Percentiles rank a stretch among this genome's conserved stretches.
phyloP scores from a whole-genome alignment of 2,329 filamentous ascomycete genomes.

The Curvularia spicifera region DNA sequence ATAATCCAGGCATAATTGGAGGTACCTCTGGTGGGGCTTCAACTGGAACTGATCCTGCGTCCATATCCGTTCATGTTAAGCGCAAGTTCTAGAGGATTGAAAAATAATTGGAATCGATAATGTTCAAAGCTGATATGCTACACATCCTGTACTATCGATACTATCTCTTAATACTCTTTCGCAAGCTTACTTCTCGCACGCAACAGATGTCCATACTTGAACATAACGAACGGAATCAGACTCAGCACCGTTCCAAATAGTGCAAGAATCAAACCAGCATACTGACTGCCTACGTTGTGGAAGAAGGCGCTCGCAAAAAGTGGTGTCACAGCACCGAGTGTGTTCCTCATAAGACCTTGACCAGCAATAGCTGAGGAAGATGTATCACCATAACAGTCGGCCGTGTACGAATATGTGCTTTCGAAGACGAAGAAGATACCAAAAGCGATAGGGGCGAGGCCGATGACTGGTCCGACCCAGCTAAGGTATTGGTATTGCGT shows the following conservation, averaged over 20 bases:
- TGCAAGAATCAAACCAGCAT: conserved; percentile 58
- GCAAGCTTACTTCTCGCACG: conserved; percentile 52
- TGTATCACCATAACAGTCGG: conserved; percentile 60
- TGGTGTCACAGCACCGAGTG: conserved; percentile 60
- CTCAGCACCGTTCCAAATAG: conserved; percentile 54
- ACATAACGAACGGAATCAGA: conserved; percentile 55
- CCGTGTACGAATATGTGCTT: conserved; percentile 58
- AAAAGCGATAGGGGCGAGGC: conserved; percentile 58
- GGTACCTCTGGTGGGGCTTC: background rate
- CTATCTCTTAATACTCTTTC: conserved; percentile 28
- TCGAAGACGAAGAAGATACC: conserved; percentile 62
- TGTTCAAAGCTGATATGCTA: conserved; percentile 4
- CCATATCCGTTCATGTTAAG: background rate
- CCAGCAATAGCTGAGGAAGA: conserved; percentile 56
- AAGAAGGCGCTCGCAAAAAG: conserved; percentile 62
- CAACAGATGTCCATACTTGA: conserved; percentile 51
- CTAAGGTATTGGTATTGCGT: conserved; percentile 58
- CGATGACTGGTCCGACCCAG: conserved; percentile 60
- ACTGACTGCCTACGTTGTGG: conserved; percentile 61
- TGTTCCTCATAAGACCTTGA: conserved; percentile 61
- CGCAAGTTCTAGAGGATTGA: background rate
- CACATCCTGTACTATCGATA: background rate
- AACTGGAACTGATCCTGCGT: background rate
- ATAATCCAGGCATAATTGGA: too few relatives aligned
- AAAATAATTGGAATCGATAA: background rate